These are phyloP conservation scores for Pouteria campechiana DNA, from an alignment of 179 eudicot genomes.

Conservation along the genomic window DNA sequence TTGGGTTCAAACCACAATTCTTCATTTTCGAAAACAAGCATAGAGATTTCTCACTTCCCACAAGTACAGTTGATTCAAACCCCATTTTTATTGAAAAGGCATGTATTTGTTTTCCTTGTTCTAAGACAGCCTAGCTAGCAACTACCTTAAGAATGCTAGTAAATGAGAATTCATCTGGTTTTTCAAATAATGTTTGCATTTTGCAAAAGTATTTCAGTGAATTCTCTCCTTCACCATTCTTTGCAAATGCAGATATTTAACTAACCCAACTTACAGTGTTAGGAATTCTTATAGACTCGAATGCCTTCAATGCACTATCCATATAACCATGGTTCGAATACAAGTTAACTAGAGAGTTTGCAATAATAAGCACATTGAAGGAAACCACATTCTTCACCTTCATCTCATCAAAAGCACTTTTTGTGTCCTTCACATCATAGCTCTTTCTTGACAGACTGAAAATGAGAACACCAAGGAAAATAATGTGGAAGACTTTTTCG, in stretches of 20 bases:
- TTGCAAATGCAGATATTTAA: conserved; percentile 60
- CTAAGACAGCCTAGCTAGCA: conserved; percentile 39
- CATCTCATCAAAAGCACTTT: too few species aligned
- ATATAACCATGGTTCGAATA: conserved; percentile 61
- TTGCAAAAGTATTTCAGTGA: conserved; percentile 40
- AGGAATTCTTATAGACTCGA: conserved; percentile 41
- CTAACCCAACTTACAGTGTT: conserved; percentile 79
- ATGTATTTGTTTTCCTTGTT: conserved; percentile 67
- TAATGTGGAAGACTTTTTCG: too few species aligned
- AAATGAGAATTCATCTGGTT: conserved; percentile 55
- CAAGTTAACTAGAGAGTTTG: conserved; percentile 76
- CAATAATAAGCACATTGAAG: too few species aligned
- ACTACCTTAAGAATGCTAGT: conserved; percentile 58
- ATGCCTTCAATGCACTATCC: conserved; percentile 37
- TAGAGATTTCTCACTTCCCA: conserved; percentile 39
- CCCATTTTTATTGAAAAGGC: conserved; percentile 58
- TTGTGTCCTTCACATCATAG: too few species aligned
- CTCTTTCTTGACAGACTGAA: too few species aligned
- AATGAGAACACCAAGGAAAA: too few species aligned
- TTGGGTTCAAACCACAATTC: conserved; percentile 23
- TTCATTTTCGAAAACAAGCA: conserved; percentile 35
- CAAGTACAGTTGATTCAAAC: conserved; percentile 41
- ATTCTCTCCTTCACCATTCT: conserved; percentile 32
- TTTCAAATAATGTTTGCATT: conserved; percentile 32
- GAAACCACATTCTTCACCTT: too few species aligned